Percentiles rank a stretch among this genome's conserved stretches.
phyloP scores from a whole-genome alignment of 169 alveolate species.

The Plasmodium malariae region DNA sequence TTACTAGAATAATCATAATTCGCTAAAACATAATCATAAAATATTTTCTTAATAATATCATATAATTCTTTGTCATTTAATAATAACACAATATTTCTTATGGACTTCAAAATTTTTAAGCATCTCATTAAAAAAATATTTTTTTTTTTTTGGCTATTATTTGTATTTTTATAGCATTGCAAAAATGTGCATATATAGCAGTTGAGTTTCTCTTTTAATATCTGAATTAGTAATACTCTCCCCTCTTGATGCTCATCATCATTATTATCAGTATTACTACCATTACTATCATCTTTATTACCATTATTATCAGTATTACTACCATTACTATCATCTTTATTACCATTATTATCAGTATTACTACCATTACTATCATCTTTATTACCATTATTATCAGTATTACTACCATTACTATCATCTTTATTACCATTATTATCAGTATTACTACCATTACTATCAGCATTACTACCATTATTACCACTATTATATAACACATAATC shows the following conservation, averaged over 20 bases:
- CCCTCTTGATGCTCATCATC: too few relatives aligned
- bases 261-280: too few relatives aligned
- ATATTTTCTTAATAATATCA: constrained; percentile 49
- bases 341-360: too few relatives aligned
- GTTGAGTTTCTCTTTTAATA: constrained; percentile 23
- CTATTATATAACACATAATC: constrained; percentile 46
- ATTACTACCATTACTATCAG: too few relatives aligned
- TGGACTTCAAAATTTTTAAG: constrained; percentile 52
- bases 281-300: too few relatives aligned
- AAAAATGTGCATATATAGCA: constrained; percentile 30
- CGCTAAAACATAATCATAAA: constrained; percentile 27
- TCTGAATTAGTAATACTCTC: not conserved
- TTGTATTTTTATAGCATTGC: constrained; percentile 44
- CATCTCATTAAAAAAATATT: constrained; percentile 71
- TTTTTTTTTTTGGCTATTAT: constrained; percentile 41
- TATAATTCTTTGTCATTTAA: constrained; percentile 14
- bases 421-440: too few relatives aligned
- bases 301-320: too few relatives aligned
- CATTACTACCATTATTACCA: too few relatives aligned
- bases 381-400: too few relatives aligned
- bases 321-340: too few relatives aligned
- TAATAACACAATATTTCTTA: constrained; percentile 20
- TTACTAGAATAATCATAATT: constrained; percentile 57
- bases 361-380: too few relatives aligned
- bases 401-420: too few relatives aligned